Evolutionary conservation across 495 filamentous ascomycete species (phyloP).

Genomic region (Neurospora sp.): DNA sequence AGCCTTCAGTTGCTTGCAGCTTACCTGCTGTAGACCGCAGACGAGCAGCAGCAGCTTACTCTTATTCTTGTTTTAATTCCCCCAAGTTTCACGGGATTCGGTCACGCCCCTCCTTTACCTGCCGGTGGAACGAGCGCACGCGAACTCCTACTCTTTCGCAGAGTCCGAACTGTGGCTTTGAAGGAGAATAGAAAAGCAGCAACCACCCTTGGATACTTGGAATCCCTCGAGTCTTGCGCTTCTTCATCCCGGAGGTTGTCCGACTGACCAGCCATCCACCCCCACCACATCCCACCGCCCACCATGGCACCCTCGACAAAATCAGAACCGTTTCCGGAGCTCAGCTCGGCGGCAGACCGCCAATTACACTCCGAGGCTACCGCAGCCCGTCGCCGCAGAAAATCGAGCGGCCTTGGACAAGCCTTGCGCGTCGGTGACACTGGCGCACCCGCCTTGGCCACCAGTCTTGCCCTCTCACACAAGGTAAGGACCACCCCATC

Average conservation of each 20-base stretch:
- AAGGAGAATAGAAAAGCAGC: not conserved
- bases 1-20: not conserved
- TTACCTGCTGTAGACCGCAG: not conserved
- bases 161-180: not conserved
- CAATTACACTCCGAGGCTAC: slow-evolving; percentile 18
- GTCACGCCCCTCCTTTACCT: not conserved
- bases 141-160: not conserved
- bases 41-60: not conserved
- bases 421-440: slow-evolving; percentile 39
- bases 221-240: not conserved
- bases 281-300: not conserved
- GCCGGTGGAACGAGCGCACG: not conserved
- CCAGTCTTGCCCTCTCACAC: slow-evolving; percentile 29
- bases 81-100: not conserved
- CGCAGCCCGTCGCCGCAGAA: slow-evolving; percentile 34
- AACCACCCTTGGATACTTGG: not conserved
- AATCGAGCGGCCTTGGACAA: slow-evolving; percentile 35
- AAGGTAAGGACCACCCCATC: slow-evolving; percentile 6
- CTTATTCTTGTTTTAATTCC: not conserved
- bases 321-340: slow-evolving; percentile 36
- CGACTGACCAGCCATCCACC: not conserved
- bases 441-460: slow-evolving; percentile 34
- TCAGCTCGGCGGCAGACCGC: slow-evolving; percentile 32
- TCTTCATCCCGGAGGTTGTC: not conserved
- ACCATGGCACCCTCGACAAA: not conserved